Evolutionary conservation across 192 early-diverging fungal genomes (phyloP), one percentile per base, ranked within the genome.

Genomic region (Backusella mclennaniae): DNA sequence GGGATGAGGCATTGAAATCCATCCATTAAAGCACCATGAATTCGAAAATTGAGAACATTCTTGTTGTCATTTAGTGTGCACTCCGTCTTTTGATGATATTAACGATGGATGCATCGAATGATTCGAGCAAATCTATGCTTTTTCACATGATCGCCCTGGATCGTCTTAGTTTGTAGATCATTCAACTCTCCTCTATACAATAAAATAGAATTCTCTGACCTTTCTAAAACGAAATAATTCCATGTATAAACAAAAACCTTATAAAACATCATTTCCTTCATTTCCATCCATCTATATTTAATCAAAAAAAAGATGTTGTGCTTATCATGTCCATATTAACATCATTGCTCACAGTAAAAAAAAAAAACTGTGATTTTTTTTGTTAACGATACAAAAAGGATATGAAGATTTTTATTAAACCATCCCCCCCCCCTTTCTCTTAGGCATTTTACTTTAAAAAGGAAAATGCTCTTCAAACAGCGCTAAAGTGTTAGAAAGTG

Each of bases 11-110:
- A n/a, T 6, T 21, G 4, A 52, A 21, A 4, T 21, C 26, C 26
- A 26, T 26, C 26, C 26, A 26, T 26, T 26, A 26, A 26, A 26
- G 26, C 0, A 56, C n/a, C 67, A 21, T 38, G 36, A 69, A n/a
- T 38, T 69, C 35, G 67, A 69, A 69, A 38, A 38, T 69, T 69
- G 36, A 69, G 67, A 69, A 69, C 67, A 69, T 69, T 69, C 67
- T 69, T 69, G 67, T 69, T 38, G 35, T 69, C 53, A 59, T 59
- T 59, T 59, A 59, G 53, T 59, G 53, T 59, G 9, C 9, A 26
- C 53, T 23, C 53, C 53, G 53, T 59, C 53, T 59, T 59, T 59
- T 59, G 14, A 44, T 49, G 17, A 49, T 49, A 49, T 49, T 19
- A 44, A 44, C 42, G 42, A 17, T 44, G 46, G 15, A 49, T 49